Evolutionary conservation across 2,329 filamentous ascomycete genomes (phyloP).

Genomic region (Cadophora sp.): DNA sequence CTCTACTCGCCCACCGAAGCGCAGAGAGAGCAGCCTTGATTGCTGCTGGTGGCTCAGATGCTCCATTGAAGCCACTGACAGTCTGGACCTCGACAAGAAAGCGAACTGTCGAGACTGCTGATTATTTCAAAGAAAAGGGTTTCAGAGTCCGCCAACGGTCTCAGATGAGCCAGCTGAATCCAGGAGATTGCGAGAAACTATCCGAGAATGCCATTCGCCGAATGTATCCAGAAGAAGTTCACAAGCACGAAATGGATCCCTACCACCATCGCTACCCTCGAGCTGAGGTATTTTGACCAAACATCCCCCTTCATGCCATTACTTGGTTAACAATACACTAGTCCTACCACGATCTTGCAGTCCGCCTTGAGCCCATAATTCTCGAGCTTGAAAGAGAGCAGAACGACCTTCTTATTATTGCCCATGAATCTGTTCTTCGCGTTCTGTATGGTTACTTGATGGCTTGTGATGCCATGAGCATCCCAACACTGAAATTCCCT

Average conservation of each 20-base stretch:
- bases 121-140: slow-evolving; percentile 78
- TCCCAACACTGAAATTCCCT: slow-evolving; percentile 90
- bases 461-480: slow-evolving; percentile 96
- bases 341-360: slow-evolving; percentile 99
- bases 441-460: slow-evolving; percentile 98
- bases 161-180: slow-evolving; percentile 97
- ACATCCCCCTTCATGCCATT: not conserved
- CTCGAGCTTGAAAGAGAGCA: slow-evolving; percentile 96
- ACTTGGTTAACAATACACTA: slow-evolving; percentile 47
- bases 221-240: slow-evolving; percentile 87
- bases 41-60: slow-evolving; percentile 69
- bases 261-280: slow-evolving; percentile 97
- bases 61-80: slow-evolving; percentile 78
- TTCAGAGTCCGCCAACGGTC: slow-evolving; percentile 90
- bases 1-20: slow-evolving; percentile 82
- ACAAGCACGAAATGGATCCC: slow-evolving; percentile 91
- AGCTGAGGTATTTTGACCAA: slow-evolving; percentile 71
- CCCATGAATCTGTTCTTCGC: slow-evolving; percentile 95
- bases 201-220: slow-evolving; percentile 81
- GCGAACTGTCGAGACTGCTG: slow-evolving; percentile 88
- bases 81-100: slow-evolving; percentile 96
- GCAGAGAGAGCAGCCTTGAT: slow-evolving; percentile 76
- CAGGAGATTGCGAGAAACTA: slow-evolving; percentile 94
- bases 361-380: slow-evolving; percentile 96
- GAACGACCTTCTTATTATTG: slow-evolving; percentile 97